These are phyloP conservation scores for Teratosphaeria epicoccoides DNA, from an alignment of 2,329 filamentous ascomycete genomes.

Conservation along the genomic window DNA sequence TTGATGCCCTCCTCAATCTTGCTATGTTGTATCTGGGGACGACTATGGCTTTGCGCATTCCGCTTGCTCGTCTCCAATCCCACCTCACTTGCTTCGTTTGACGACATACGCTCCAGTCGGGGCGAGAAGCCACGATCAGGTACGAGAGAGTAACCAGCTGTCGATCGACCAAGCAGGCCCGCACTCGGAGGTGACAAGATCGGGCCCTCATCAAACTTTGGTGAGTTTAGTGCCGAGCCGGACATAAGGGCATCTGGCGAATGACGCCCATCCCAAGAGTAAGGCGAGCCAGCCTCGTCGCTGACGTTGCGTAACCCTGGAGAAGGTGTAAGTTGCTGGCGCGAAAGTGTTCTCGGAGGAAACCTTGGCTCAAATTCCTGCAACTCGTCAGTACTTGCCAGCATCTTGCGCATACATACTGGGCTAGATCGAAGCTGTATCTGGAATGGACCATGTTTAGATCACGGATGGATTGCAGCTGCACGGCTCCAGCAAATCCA, in stretches of 20 bases:
- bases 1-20: constrained; percentile 20
- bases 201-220: constrained; percentile 15
- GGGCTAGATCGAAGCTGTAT: background rate
- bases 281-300: constrained; percentile 21
- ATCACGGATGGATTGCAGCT: background rate
- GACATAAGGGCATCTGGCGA: constrained; percentile 24
- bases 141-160: constrained; percentile 21
- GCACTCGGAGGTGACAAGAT: constrained; percentile 11
- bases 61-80: constrained; percentile 10
- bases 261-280: constrained; percentile 21
- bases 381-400: background rate
- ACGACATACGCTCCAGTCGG: constrained; percentile 14
- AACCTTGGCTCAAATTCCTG: constrained; percentile 25
- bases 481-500: background rate
- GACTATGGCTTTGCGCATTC: constrained; percentile 10
- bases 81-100: constrained; percentile 8
- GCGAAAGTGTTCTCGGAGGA: constrained; percentile 23
- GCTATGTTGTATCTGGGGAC: constrained; percentile 17
- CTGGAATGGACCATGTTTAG: background rate
- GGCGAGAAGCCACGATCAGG: constrained; percentile 21
- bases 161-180: constrained; percentile 19
- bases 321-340: constrained; percentile 19
- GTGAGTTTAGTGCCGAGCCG: constrained; percentile 20
- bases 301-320: constrained; percentile 12
- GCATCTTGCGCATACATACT: background rate